These are phyloP conservation scores for Alloascoidea hylecoeti DNA, from an alignment of 805 yeast species.

Conservation along the genomic window DNA sequence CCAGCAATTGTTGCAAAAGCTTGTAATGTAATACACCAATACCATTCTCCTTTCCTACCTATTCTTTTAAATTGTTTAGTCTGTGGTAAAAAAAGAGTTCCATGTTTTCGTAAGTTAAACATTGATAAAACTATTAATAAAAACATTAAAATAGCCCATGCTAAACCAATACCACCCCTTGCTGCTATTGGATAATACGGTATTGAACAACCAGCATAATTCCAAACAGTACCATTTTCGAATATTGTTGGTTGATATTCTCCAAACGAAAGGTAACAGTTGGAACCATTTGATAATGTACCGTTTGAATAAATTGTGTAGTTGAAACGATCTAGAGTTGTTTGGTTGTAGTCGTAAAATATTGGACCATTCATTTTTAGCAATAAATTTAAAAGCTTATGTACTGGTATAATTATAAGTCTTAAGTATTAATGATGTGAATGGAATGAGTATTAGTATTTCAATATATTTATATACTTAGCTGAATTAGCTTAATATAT, in stretches of 20 bases:
- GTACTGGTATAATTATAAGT: too few species aligned
- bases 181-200: conserved; percentile 10
- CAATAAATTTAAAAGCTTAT: too few species aligned
- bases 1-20: conserved; percentile 13
- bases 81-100: conserved; percentile 7
- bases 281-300: conserved; percentile 13
- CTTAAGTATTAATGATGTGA: too few species aligned
- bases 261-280: conserved; percentile 14
- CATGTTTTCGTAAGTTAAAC: conserved; percentile 13
- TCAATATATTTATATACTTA: too few species aligned
- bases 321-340: conserved; percentile 8
- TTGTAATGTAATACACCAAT: conserved; percentile 13
- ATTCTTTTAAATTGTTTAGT: conserved; percentile 9
- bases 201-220: conserved; percentile 11
- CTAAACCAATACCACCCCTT: conserved; percentile 14
- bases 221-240: conserved; percentile 11
- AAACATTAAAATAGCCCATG: conserved; percentile 10
- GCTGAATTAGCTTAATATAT: too few species aligned
- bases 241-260: conserved; percentile 9
- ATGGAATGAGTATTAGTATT: too few species aligned
- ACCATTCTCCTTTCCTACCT: conserved; percentile 16
- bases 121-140: conserved; percentile 11
- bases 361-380: conserved; percentile 9
- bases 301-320: conserved; percentile 14
- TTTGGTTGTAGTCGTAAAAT: conserved; percentile 9